Base-by-base conservation (phyloP, 352 stramenopile genomes). In the Achlya hypogyna region DNA sequence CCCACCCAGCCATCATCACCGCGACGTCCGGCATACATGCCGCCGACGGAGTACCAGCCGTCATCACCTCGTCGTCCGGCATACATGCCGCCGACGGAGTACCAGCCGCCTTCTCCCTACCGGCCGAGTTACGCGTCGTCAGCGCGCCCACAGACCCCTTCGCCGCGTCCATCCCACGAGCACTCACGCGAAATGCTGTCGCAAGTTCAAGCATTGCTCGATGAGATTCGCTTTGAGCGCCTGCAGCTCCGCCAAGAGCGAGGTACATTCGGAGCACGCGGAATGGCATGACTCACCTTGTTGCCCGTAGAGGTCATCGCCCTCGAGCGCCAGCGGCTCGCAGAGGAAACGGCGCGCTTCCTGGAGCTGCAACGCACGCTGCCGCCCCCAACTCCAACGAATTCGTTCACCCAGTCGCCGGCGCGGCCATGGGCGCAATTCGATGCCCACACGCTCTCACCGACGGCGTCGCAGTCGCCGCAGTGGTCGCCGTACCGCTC, bases 221-320 rank as follows among this genome's bases (percentile, higher is more conserved):
- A 35, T 38, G 56, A 64, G 28, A 25, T 64, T 43, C 56, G 56
- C 9, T 64, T 40, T 14, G 56, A 64, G 43, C 56, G 56, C 40
- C 40, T 49, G 6, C 56, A 64, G 28, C 34, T 64, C 23, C 56
- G 38, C 12, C 56, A 49, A 43, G 56, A 64, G 28, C 56, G 56
- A 64, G 53, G 53, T 63, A 63, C 40, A 18, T 25, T 25, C 4
- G 49, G 9, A 16, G 6, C 6, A 27, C 16, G 6, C 49, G 20
- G 5, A 6, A 8, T 23, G 27, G 5, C 34, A 45, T 58, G 52
- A 38, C 22, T 20, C 18, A 42, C 9, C n/a, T 58, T 34, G 29
- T 49, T 20, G 18, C 18, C 42, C 6, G 49, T 49, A 63, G 53
- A 63, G n/a, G 40, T 38, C 18, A 63, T 63, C 9, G 32, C 32